Evolutionary conservation across 2,329 filamentous ascomycete species (phyloP).

Genomic region (Didymosphaeria variabile): DNA sequence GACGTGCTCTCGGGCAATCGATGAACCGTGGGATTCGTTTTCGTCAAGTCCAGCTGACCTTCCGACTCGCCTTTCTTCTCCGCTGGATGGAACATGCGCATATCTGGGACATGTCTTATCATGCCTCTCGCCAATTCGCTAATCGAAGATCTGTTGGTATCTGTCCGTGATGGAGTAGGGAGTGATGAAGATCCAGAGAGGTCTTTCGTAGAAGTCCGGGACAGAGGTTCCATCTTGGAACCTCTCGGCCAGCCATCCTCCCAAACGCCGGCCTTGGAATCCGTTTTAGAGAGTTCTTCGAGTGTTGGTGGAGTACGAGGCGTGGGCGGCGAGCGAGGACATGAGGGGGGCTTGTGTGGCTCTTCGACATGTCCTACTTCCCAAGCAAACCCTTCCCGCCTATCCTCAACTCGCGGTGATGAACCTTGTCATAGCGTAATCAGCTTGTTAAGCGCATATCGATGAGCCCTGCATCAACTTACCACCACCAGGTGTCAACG

Average conservation of each 20-base stretch:
- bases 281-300: conserved; percentile 30
- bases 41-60: neutral
- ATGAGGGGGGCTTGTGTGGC: conserved; percentile 19
- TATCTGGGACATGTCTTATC: conserved; percentile 32
- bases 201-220: conserved; percentile 17
- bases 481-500: conserved; percentile 10
- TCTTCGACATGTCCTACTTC: conserved; percentile 22
- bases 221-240: conserved; percentile 25
- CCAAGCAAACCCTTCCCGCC: conserved; percentile 41
- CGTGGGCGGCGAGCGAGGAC: conserved; percentile 19
- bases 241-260: conserved; percentile 22
- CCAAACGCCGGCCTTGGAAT: conserved; percentile 21
- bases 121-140: conserved; percentile 36
- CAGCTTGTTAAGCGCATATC: neutral
- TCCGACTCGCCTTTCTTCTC: conserved; percentile 8
- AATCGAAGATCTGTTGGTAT: conserved; percentile 34
- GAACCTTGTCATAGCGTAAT: conserved; percentile 9
- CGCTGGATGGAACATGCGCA: conserved; percentile 28
- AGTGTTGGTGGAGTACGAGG: conserved; percentile 28
- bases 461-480: neutral
- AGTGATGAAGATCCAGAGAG: conserved; percentile 13
- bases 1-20: neutral
- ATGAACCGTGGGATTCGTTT: neutral
- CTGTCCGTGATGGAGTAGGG: conserved; percentile 17
- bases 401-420: conserved; percentile 28